A percentile compares a stretch with the other conserved stretches of the same genome.
These are phyloP conservation scores for Colletotrichum tamarilloi DNA, from an alignment of 2,329 filamentous ascomycete species.

Conservation along the genomic window DNA sequence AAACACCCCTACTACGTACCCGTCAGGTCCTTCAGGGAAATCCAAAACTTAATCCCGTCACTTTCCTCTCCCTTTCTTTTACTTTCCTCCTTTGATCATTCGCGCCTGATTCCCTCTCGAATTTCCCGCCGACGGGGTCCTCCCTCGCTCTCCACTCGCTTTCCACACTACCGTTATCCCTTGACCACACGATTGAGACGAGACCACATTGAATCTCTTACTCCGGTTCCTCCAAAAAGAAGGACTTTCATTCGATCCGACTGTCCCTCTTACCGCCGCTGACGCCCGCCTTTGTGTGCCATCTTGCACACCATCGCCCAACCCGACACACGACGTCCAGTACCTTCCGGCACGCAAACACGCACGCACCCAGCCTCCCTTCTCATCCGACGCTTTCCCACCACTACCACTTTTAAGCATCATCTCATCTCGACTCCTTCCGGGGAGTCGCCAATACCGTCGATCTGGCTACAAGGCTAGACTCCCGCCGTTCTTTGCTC, in stretches of 20 bases:
- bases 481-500: conserved; percentile 54
- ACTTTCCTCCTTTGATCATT: conserved; percentile 10
- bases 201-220: neutral
- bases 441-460: conserved; percentile 36
- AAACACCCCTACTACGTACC: neutral
- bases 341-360: neutral
- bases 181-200: conserved; percentile 5
- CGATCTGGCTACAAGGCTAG: conserved; percentile 52
- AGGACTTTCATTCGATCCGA: conserved; percentile 2
- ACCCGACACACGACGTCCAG: neutral
- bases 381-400: conserved; percentile 9
- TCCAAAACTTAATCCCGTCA: conserved; percentile 12
- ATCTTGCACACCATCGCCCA: neutral
- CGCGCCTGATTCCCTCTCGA: conserved; percentile 27
- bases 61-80: neutral
- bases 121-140: conserved; percentile 26
- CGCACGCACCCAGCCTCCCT: conserved; percentile 8
- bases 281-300: conserved; percentile 1
- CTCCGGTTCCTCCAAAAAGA: conserved; percentile 9
- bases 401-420: conserved; percentile 19
- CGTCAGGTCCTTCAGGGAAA: conserved; percentile 14
- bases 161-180: conserved; percentile 12
- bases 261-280: conserved; percentile 14
- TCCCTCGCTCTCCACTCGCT: conserved; percentile 35
- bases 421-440: conserved; percentile 44